These are phyloP conservation scores for Paxillus ammoniavirescens DNA, from an alignment of 768 basidiomycete genomes.

Conservation along the genomic window DNA sequence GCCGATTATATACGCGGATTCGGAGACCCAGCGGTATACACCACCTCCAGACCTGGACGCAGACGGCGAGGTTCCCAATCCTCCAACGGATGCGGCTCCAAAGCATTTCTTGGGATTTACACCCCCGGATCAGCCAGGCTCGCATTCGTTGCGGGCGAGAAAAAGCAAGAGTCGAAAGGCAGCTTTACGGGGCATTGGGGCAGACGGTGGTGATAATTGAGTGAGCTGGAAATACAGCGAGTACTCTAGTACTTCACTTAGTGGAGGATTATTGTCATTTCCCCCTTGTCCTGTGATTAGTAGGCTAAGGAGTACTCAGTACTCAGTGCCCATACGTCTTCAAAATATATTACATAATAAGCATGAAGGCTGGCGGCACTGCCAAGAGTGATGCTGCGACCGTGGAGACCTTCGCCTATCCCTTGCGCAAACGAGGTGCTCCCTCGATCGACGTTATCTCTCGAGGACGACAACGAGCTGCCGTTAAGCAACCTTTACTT, in stretches of 20 bases:
- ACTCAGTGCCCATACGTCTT: too few species aligned
- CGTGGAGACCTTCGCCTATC: too few species aligned
- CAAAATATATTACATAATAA: too few species aligned
- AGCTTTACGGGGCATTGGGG: slow-evolving; percentile 30
- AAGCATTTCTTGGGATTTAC: slow-evolving; percentile 29
- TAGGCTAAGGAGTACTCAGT: too few species aligned
- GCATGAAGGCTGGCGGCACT: too few species aligned
- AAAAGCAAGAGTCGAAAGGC: slow-evolving; percentile 37
- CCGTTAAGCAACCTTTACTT: too few species aligned
- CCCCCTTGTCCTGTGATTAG: too few species aligned
- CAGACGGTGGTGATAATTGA: slow-evolving; percentile 12
- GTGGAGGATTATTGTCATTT: too few species aligned
- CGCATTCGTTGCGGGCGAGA: slow-evolving; percentile 23
- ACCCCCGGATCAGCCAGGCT: slow-evolving; percentile 20
- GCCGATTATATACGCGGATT: slow-evolving; percentile 51
- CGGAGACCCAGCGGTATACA: slow-evolving; percentile 12
- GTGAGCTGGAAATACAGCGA: background rate
- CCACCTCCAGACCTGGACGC: slow-evolving; percentile 10
- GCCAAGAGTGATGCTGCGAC: too few species aligned
- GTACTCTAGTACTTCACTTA: background rate
- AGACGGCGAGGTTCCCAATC: slow-evolving; percentile 47
- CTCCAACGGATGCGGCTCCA: slow-evolving; percentile 38
- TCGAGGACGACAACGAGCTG: too few species aligned
- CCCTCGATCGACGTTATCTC: too few species aligned
- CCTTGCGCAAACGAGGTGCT: too few species aligned